Base-by-base conservation (phyloP, 176 grass and related monocot species). In the Oryza officinalis region DNA sequence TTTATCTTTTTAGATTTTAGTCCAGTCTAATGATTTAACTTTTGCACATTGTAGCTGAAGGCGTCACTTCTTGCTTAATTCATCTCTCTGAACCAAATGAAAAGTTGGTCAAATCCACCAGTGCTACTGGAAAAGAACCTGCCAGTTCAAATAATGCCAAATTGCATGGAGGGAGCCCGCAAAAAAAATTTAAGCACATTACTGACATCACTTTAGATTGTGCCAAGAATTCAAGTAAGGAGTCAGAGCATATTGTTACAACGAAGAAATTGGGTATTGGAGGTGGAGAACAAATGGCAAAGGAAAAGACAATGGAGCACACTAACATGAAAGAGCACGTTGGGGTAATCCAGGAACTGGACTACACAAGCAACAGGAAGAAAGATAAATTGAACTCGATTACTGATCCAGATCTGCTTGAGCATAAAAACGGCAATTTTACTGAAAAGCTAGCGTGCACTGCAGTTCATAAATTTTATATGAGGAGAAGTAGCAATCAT, bases 391-490 rank as follows among this genome's bases (percentile, higher is more conserved):
- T 35, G 6, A 67, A 18, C 54, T 43, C 14, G 14, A 2, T 71
- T 27, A 52, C 32, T 8, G 20, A 54, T 12, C 14, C 11, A 2
- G 35, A 61, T 77, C 28, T 85, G 27, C 26, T 22, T 1, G 37
- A 76, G 27, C 69, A 76, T 76, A 65, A 80, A 86, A 79, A 65
- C 65, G 69, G 2, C 74, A 81, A 67, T 22, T 46, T 11, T 33
- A 41, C 37, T 78, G 43, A 75, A 61, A 86, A 69, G 2, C 25
- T 63, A 50, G 43, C 43, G 38, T 43, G 65, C 61, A 70, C 83
- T 7, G 26, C 47, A 14, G 67, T 74, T 64, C 71, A 65, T 35
- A 89, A 81, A 85, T 68, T 89, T 81, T 89, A 89, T 32, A 85
- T 68, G 59, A 85, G 80, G 74, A 92, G 90, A 80, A 86, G 50